Evolutionary conservation across 768 basidiomycete genomes (phyloP).

Genomic region (Mycena rosella): DNA sequence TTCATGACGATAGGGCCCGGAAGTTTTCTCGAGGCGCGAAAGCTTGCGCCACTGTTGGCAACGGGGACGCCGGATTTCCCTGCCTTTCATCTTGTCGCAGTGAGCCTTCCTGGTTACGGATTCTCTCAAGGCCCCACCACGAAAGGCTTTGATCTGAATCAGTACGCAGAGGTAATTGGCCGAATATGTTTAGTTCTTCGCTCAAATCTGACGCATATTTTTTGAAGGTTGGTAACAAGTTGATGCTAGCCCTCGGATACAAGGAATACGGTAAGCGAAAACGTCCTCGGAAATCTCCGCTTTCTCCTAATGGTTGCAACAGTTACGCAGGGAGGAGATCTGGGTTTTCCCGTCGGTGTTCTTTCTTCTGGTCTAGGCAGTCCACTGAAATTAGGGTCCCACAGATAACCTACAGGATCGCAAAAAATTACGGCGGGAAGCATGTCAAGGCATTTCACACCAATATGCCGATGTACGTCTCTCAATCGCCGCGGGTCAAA

Average conservation of each 20-base stretch:
- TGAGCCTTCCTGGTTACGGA: conserved; percentile 70
- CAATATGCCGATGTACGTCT: conserved; percentile 11
- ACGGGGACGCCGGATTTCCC: conserved; percentile 55
- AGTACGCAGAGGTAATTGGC: conserved; percentile 60
- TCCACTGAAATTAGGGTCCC: not conserved
- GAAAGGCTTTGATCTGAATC: conserved; percentile 59
- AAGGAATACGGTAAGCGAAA: conserved; percentile 19
- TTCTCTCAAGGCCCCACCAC: conserved; percentile 69
- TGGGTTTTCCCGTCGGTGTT: conserved; percentile 2
- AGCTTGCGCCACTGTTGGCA: conserved; percentile 66
- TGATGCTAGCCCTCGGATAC: conserved; percentile 18
- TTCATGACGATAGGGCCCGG: conserved; percentile 64
- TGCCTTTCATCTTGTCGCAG: conserved; percentile 72
- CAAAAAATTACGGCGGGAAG: conserved; percentile 19
- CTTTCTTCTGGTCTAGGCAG: not conserved
- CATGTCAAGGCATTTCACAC: conserved; percentile 28
- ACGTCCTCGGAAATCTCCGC: not conserved
- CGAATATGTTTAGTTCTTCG: not conserved
- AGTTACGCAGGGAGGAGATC: conserved; percentile 17
- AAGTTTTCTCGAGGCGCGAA: conserved; percentile 66
- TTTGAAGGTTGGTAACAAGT: not conserved
- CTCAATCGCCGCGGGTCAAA: no score
- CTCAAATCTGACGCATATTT: not conserved
- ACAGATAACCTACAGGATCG: conserved; percentile 20
- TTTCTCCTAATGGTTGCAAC: not conserved